Conservation (phyloP, 2,329 filamentous ascomycete species). For the Cyclaneusma minus region DNA sequence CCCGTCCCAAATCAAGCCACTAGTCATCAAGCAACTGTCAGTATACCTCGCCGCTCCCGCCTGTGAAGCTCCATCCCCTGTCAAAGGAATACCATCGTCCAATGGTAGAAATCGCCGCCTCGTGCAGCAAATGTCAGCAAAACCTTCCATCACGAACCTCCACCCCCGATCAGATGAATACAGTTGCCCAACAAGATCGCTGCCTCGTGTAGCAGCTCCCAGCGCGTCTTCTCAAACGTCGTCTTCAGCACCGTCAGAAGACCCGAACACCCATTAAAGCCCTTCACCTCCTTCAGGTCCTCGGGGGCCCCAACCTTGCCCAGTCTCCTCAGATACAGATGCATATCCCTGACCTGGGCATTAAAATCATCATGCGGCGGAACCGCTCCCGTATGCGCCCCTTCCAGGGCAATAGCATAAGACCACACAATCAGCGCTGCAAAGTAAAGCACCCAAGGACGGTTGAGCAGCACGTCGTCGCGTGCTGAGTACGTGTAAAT, state of each 20-base stretch:
- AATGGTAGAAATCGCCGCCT: too few species aligned
- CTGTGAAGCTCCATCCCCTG: too few species aligned
- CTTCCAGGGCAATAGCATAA: constrained; percentile 84
- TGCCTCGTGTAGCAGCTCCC: constrained; percentile 85
- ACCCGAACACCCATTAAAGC: constrained; percentile 71
- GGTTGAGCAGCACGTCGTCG: constrained; percentile 78
- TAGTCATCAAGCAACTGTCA: too few species aligned
- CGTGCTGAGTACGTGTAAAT: constrained; percentile 57
- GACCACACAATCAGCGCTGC: constrained; percentile 87
- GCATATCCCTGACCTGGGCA: constrained; percentile 66
- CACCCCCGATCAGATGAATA: constrained; percentile 34
- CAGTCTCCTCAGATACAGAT: constrained; percentile 57
- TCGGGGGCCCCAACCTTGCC: constrained; percentile 60
- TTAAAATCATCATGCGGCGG: constrained; percentile 32
- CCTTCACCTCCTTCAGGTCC: constrained; percentile 55
- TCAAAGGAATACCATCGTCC: too few species aligned
- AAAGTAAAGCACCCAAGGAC: constrained; percentile 93
- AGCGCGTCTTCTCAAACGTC: constrained; percentile 68
- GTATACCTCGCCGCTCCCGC: too few species aligned
- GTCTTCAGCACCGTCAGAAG: constrained; percentile 69
- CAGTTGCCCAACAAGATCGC: constrained; percentile 68
- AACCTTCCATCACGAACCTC: too few species aligned
- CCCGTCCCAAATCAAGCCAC: too few species aligned
- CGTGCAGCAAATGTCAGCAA: too few species aligned
- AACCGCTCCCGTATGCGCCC: constrained; percentile 40